phyloP scores from a whole-genome alignment of 2,329 filamentous ascomycete species.

The Zymoseptoria brevis region DNA sequence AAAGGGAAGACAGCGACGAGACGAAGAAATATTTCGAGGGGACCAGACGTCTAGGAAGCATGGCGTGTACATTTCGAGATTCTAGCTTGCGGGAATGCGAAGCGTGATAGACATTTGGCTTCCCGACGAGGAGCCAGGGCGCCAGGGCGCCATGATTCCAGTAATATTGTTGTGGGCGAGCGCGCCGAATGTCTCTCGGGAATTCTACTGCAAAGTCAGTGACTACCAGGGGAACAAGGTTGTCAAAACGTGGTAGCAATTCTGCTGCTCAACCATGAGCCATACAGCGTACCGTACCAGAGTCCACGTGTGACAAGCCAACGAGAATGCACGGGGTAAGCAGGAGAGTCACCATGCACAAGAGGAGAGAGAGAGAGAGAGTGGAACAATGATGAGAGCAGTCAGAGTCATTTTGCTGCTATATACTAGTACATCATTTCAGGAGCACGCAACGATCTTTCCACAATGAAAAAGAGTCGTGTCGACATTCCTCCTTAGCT shows the following conservation, averaged over 20 bases:
- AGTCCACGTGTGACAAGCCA: not conserved
- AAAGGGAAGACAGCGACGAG: not conserved
- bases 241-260: not conserved
- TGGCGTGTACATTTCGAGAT: not conserved
- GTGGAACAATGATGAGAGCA: not conserved
- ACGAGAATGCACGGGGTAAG: not conserved
- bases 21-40: not conserved
- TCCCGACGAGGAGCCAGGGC: not conserved
- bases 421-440: not conserved
- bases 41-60: not conserved
- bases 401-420: not conserved
- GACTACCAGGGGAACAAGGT: not conserved
- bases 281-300: not conserved
- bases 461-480: not conserved
- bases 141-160: not conserved
- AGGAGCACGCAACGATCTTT: not conserved
- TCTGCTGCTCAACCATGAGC: not conserved
- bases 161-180: not conserved
- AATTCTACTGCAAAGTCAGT: not conserved
- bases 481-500: not conserved
- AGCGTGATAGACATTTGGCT: not conserved
- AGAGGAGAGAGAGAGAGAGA: not conserved
- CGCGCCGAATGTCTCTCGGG: not conserved
- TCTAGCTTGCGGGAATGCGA: not conserved
- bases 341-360: not conserved